Conservation (phyloP, 176 grass and related monocot species). For the Alloteropsis semialata region DNA sequence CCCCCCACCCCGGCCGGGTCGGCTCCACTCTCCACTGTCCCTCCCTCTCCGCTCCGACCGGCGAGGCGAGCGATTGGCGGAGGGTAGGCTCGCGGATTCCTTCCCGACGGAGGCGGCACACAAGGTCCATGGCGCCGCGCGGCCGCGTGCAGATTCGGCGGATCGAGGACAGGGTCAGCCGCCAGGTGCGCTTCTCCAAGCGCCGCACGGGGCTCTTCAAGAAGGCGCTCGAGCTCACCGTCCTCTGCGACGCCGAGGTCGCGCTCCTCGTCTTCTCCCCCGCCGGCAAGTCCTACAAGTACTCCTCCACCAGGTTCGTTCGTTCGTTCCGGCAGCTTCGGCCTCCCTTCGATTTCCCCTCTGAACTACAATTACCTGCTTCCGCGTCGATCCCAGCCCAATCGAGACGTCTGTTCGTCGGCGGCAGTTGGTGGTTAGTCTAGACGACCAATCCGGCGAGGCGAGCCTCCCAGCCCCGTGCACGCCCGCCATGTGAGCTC, state of each 20-base stretch:
- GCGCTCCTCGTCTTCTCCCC: constrained; percentile 35
- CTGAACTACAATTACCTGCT: background rate
- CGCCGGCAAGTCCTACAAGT: constrained; percentile 28
- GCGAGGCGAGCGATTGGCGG: background rate
- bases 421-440: too few relatives aligned
- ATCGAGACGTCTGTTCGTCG: too few relatives aligned
- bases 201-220: constrained; percentile 27
- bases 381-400: too few relatives aligned
- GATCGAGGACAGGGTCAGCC: constrained; percentile 34
- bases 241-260: constrained; percentile 31
- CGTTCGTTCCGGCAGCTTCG: too few relatives aligned
- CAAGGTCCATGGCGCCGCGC: background rate
- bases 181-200: constrained; percentile 39
- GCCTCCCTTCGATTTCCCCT: background rate
- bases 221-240: constrained; percentile 29
- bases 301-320: constrained; percentile 2
- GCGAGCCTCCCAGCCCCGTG: too few relatives aligned
- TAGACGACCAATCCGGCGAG: too few relatives aligned
- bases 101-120: too few relatives aligned
- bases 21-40: too few relatives aligned
- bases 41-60: too few relatives aligned
- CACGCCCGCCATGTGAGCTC: too few relatives aligned
- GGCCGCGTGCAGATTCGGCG: constrained; percentile 32
- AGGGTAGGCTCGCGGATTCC: background rate
- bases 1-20: too few relatives aligned